Conservation (phyloP, 495 filamentous ascomycete species). For the Neurospora sp. region DNA sequence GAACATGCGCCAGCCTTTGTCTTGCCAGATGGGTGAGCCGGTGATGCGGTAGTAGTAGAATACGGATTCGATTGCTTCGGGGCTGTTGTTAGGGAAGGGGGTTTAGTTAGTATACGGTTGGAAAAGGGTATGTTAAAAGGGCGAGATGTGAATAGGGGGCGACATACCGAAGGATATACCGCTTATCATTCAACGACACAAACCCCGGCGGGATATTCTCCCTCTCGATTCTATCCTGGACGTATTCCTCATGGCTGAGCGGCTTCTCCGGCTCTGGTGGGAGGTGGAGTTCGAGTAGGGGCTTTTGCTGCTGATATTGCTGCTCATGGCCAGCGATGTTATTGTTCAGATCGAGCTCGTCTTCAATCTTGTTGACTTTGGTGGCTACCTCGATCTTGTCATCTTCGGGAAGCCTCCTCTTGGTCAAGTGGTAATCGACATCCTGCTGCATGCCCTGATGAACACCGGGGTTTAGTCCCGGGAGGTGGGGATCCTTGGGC, state of each 20-base stretch:
- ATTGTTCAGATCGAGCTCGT: conserved; percentile 13
- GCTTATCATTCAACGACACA: conserved; percentile 41
- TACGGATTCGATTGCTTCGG: conserved; percentile 90
- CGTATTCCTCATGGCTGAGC: conserved; percentile 54
- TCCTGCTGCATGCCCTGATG: background rate
- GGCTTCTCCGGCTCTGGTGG: conserved; percentile 29
- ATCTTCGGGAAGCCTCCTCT: background rate
- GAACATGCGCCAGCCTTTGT: conserved; percentile 89
- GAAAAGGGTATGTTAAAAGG: too few species aligned
- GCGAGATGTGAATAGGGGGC: too few species aligned
- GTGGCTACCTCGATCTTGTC: background rate
- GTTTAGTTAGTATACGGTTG: too few species aligned
- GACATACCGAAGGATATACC: conserved; percentile 68
- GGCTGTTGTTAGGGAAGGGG: conserved; percentile 34
- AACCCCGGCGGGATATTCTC: conserved; percentile 61
- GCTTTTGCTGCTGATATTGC: conserved; percentile 12
- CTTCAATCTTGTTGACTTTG: conserved; percentile 6
- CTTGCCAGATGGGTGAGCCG: conserved; percentile 68
- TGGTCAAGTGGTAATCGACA: background rate
- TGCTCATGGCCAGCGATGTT: conserved; percentile 8
- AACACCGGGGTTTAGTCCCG: background rate
- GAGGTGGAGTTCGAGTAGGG: conserved; percentile 9
- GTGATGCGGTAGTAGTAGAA: conserved; percentile 95
- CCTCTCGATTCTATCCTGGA: conserved; percentile 45
- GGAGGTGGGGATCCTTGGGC: background rate